Percentiles rank a stretch among this genome's conserved stretches.
Conservation (phyloP, 1,139 yeast species). For the Casaregolazyma lundiana region DNA sequence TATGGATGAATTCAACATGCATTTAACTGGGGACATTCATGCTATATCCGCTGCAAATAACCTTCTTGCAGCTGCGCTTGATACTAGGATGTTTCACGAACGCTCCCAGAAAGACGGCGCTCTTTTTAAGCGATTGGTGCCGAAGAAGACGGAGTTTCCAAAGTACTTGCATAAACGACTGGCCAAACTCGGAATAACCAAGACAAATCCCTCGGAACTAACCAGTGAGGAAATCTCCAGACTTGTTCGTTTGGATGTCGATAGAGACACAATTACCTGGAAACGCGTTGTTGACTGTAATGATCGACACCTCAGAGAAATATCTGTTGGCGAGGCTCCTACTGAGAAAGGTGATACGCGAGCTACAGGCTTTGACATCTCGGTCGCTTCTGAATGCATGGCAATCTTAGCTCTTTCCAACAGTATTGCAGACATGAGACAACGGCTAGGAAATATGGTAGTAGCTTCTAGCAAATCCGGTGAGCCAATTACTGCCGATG, state of each 20-base stretch:
- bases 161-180: slow-evolving; percentile 74
- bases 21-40: slow-evolving; percentile 96
- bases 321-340: slow-evolving; percentile 89
- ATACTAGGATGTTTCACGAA: slow-evolving; percentile 97
- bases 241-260: slow-evolving; percentile 86
- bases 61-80: slow-evolving; percentile 94
- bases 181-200: slow-evolving; percentile 72
- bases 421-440: slow-evolving; percentile 81
- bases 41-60: slow-evolving; percentile 96
- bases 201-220: slow-evolving; percentile 78
- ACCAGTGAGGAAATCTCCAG: slow-evolving; percentile 70
- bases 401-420: slow-evolving; percentile 91
- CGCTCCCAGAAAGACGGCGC: slow-evolving; percentile 83
- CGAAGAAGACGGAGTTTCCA: slow-evolving; percentile 74
- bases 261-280: slow-evolving; percentile 93
- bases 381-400: slow-evolving; percentile 98
- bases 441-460: slow-evolving; percentile 86
- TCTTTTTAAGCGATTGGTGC: slow-evolving; percentile 84
- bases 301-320: slow-evolving; percentile 86
- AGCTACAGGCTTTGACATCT: slow-evolving; percentile 89
- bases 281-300: slow-evolving; percentile 95
- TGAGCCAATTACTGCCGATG: slow-evolving; percentile 92
- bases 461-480: slow-evolving; percentile 80
- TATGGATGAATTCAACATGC: slow-evolving; percentile 98
- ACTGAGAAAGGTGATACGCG: slow-evolving; percentile 89